Evolutionary conservation across 495 filamentous ascomycete genomes (phyloP).

Genomic region (Talaromyces nanjingensis): DNA sequence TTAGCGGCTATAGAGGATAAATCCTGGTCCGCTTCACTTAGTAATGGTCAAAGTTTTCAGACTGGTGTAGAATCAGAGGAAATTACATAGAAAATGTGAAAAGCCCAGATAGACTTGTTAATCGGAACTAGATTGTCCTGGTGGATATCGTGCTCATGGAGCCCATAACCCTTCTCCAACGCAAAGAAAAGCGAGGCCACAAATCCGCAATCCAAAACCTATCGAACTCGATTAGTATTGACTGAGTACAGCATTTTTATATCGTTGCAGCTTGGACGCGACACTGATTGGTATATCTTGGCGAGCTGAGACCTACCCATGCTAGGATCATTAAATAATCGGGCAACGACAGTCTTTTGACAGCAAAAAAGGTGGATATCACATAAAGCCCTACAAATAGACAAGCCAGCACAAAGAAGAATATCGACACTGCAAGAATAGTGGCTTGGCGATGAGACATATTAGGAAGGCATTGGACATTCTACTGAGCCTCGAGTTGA

Average conservation of each 20-base stretch:
- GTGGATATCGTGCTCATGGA: not conserved
- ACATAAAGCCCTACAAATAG: not conserved
- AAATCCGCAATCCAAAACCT: slow-evolving; percentile 1
- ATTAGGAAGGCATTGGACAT: not conserved
- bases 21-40: not conserved
- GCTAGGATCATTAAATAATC: slow-evolving; percentile 4
- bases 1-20: slow-evolving; percentile 33
- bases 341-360: not conserved
- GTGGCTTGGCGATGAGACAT: not conserved
- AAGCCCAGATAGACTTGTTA: not conserved
- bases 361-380: not conserved
- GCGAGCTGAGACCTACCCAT: not conserved
- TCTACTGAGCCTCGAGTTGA: not conserved
- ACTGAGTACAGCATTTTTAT: not conserved
- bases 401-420: not conserved
- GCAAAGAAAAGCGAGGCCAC: not conserved
- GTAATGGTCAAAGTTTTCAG: not conserved
- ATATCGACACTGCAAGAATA: not conserved
- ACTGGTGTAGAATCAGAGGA: not conserved
- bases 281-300: not conserved
- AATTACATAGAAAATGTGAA: not conserved
- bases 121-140: not conserved
- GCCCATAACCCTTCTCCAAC: not conserved
- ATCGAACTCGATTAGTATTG: not conserved
- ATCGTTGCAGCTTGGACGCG: not conserved